phyloP scores from a whole-genome alignment of 495 filamentous ascomycete genomes.

The Penicillium bovifimosum region DNA sequence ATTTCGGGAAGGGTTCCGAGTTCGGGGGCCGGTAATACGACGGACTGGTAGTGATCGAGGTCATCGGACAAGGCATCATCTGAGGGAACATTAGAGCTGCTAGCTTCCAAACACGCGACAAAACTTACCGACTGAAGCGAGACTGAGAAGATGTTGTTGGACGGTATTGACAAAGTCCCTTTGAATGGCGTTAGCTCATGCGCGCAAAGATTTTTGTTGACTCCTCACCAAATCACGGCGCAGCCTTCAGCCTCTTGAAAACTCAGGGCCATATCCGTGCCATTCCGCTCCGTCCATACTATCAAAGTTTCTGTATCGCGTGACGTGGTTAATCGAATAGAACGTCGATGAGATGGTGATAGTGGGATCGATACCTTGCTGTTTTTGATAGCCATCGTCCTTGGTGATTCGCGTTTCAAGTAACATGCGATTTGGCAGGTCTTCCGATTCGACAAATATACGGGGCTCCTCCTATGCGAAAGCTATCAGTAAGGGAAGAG shows the following conservation, averaged over 20 bases:
- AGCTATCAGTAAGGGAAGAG: slow-evolving; percentile 6
- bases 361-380: slow-evolving; percentile 66
- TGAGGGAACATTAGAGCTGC: slow-evolving; percentile 22
- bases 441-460: slow-evolving; percentile 90
- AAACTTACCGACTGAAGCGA: slow-evolving; percentile 47
- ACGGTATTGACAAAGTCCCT: slow-evolving; percentile 90
- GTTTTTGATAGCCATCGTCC: slow-evolving; percentile 96
- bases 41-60: slow-evolving; percentile 61
- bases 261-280: slow-evolving; percentile 93
- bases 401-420: slow-evolving; percentile 85
- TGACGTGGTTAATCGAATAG: slow-evolving; percentile 23
- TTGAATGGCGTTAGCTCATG: slow-evolving; percentile 10
- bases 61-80: slow-evolving; percentile 93
- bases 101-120: background rate
- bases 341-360: slow-evolving; percentile 8
- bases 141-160: slow-evolving; percentile 59
- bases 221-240: slow-evolving; percentile 74
- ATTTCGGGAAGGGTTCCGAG: slow-evolving; percentile 77
- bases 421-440: slow-evolving; percentile 73
- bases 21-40: slow-evolving; percentile 71
- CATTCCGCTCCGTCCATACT: slow-evolving; percentile 88
- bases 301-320: slow-evolving; percentile 77
- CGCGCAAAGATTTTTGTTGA: slow-evolving; percentile 2
- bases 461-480: slow-evolving; percentile 66
- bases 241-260: slow-evolving; percentile 98